Percentiles rank a stretch among this genome's conserved stretches.
These are phyloP conservation scores for Gynostemma pentaphyllum DNA, from an alignment of 306 rosid species.

Conservation along the genomic window DNA sequence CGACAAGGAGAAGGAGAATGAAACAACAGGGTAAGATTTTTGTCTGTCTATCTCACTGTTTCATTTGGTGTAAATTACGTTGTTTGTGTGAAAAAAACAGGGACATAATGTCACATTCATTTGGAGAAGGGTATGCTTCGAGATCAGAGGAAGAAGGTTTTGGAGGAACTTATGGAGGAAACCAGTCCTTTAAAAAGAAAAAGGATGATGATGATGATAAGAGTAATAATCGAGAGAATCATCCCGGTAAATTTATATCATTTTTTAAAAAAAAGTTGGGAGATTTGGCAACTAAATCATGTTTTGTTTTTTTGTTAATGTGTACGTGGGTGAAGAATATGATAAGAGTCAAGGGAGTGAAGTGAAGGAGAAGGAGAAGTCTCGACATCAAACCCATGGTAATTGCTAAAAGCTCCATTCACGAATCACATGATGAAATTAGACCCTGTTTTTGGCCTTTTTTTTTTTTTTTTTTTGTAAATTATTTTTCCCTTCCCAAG, in stretches of 20 bases:
- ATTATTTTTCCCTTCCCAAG: no score
- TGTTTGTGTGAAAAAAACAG: constrained; percentile 16
- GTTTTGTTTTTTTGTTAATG: background rate
- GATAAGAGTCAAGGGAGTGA: constrained; percentile 87
- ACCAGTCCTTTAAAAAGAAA: constrained; percentile 15
- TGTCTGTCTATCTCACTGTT: background rate
- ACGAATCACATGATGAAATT: no score
- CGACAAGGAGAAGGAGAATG: background rate
- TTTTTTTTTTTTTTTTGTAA: background rate
- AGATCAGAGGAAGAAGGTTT: constrained; percentile 84
- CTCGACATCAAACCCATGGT: constrained; percentile 37
- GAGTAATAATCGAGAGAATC: constrained; percentile 41
- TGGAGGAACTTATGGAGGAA: constrained; percentile 55
- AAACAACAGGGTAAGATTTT: background rate
- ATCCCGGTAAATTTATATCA: constrained; percentile 35
- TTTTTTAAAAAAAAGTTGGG: background rate
- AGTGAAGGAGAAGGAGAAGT: constrained; percentile 81
- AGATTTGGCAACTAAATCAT: background rate
- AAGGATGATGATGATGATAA: constrained; percentile 14
- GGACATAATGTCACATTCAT: constrained; percentile 68
- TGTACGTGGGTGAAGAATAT: constrained; percentile 22
- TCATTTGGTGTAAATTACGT: background rate
- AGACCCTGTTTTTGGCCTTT: background rate
- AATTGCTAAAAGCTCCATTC: background rate
- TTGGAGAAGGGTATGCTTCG: constrained; percentile 74